A percentile compares a stretch with the other conserved stretches of the same genome.
phyloP scores from a whole-genome alignment of 768 basidiomycete species.

The Tylopilus vinaceipallidus region DNA sequence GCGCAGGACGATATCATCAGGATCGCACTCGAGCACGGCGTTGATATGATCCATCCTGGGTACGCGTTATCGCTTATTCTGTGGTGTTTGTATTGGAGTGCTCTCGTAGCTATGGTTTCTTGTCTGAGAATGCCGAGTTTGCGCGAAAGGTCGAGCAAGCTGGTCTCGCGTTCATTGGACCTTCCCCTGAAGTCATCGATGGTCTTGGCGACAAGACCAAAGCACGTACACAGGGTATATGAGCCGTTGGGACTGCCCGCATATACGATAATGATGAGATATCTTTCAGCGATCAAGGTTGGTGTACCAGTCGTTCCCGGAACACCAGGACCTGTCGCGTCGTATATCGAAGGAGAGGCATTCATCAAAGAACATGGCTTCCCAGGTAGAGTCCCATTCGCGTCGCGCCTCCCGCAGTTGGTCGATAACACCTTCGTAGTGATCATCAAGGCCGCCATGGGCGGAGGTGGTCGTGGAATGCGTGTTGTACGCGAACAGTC shows the following conservation, averaged over 20 bases:
- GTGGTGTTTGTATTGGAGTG: conserved; percentile 3
- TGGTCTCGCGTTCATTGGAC: conserved; percentile 95
- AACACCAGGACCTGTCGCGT: conserved; percentile 88
- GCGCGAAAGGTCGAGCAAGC: conserved; percentile 98
- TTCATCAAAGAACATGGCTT: conserved; percentile 98
- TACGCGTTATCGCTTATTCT: conserved; percentile 32
- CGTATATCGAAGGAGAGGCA: conserved; percentile 73
- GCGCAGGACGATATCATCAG: conserved; percentile 97
- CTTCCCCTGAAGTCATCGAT: conserved; percentile 94
- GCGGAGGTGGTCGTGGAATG: conserved; percentile 98
- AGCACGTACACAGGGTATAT: conserved; percentile 79
- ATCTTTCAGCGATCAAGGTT: conserved; percentile 69
- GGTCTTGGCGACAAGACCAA: conserved; percentile 98
- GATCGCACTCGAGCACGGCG: conserved; percentile 95
- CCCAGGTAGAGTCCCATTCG: conserved; percentile 55
- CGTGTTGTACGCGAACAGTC: conserved; percentile 94
- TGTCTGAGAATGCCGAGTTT: conserved; percentile 95
- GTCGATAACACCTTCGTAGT: conserved; percentile 44
- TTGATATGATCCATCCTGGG: conserved; percentile 99
- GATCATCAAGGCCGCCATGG: conserved; percentile 99
- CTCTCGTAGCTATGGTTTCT: conserved; percentile 81
- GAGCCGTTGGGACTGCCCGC: not conserved
- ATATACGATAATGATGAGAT: conserved; percentile 1
- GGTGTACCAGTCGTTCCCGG: conserved; percentile 97
- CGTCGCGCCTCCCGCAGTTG: conserved; percentile 1